Conservation (phyloP, 495 filamentous ascomycete genomes). For the Glutinoglossum americanum region DNA sequence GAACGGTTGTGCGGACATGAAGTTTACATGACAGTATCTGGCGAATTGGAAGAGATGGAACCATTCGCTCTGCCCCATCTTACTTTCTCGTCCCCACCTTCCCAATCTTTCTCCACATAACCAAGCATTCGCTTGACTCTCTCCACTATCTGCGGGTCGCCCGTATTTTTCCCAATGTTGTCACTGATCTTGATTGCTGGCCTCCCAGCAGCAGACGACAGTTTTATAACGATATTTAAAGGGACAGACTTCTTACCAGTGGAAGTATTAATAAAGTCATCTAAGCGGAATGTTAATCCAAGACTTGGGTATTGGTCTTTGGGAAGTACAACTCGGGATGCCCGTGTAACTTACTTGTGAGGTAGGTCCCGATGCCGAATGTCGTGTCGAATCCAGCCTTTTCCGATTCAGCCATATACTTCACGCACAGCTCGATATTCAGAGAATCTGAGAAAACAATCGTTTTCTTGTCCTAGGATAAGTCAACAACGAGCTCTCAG, state of each 20-base stretch:
- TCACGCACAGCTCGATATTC: conserved; percentile 71
- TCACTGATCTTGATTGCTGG: conserved; percentile 91
- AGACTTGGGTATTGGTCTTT: background rate
- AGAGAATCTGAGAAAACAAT: conserved; percentile 96
- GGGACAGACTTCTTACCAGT: conserved; percentile 70
- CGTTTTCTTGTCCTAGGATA: conserved; percentile 45
- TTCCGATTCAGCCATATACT: conserved; percentile 69
- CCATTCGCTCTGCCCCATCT: background rate
- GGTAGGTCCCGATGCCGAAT: conserved; percentile 87
- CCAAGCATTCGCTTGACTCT: conserved; percentile 69
- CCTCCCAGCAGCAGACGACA: conserved; percentile 61
- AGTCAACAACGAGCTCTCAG: background rate
- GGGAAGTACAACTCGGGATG: background rate
- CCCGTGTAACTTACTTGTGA: conserved; percentile 42
- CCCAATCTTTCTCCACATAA: conserved; percentile 70
- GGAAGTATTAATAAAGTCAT: conserved; percentile 54
- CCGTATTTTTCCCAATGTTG: conserved; percentile 90
- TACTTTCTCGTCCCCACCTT: conserved; percentile 45
- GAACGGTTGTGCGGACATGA: background rate
- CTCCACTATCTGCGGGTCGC: conserved; percentile 54
- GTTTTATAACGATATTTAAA: conserved; percentile 94
- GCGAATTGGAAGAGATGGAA: background rate
- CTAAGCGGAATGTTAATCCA: conserved; percentile 14
- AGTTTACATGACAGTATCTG: background rate
- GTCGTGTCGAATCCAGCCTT: conserved; percentile 57